Evolutionary conservation across 352 stramenopile genomes (phyloP), one percentile per base, ranked within the genome.

Genomic region (Globisporangium cystogenes): DNA sequence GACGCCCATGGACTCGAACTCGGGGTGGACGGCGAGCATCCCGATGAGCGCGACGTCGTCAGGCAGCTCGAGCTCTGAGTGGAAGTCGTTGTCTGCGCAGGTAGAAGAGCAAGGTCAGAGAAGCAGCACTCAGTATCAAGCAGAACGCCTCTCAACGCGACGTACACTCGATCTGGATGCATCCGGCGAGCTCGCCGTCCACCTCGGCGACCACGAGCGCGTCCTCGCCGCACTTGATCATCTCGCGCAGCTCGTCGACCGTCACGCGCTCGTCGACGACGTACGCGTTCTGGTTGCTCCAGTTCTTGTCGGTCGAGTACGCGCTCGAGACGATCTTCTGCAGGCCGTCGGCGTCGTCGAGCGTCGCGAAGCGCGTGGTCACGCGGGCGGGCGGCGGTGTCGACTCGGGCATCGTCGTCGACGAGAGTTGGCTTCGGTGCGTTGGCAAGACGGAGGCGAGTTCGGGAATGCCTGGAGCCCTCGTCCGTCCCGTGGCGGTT

Each of bases 111-210:
- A 10, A 11, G 3, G 8, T 33, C 29, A 47, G 42, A 14, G 24
- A 21, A 46, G 31, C 31, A 36, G 31, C 31, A 36, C 29, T 33
- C 29, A 33, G 29, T 10, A 10, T 10, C 29, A 33, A 33, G 29
- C 29, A 33, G 29, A 10, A 33, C 6, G 10, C n/a, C 5, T 27
- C 23, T 21, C 15, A 24, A 21, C 10, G 7, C 20, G 27, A 41
- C 50, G 50, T 31, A 57, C 51, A 57, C n/a, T 57, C 51, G 51
- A 57, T 7, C 24, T 57, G 41, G 51, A 57, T 45, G 16, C 51
- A 57, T 15, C 51, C 51, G 16, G 42, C 21, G 42, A 57, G 20
- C 15, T 50, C 4, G 7, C 29, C 51, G 16, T 57, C 23, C 20
- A 51, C n/a, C 31, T 51, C 51, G 4, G 51, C 51, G 27, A 57